These are phyloP conservation scores for Aschersonia sp. DNA, from an alignment of 2,329 filamentous ascomycete genomes.

Conservation along the genomic window DNA sequence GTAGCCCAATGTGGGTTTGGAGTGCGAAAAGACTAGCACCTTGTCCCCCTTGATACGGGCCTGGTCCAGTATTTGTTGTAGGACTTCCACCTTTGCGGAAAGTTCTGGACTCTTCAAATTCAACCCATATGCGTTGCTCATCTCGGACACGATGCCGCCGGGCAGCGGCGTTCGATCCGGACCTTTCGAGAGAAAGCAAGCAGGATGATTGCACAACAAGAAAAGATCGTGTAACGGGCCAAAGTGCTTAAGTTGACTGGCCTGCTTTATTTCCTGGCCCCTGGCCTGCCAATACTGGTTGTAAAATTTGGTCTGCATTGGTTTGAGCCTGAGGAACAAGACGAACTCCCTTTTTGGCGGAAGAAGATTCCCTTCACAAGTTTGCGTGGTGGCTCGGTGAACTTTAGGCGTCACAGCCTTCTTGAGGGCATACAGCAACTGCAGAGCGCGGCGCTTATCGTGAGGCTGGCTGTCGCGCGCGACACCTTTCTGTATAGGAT, in stretches of 20 bases:
- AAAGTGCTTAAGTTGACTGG: slow-evolving; percentile 16
- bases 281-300: slow-evolving; percentile 23
- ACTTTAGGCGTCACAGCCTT: slow-evolving; percentile 64
- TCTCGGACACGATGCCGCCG: slow-evolving; percentile 11
- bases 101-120: slow-evolving; percentile 30
- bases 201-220: slow-evolving; percentile 38
- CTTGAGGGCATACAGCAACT: slow-evolving; percentile 57
- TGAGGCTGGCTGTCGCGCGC: slow-evolving; percentile 43
- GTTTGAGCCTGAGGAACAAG: slow-evolving; percentile 56
- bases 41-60: slow-evolving; percentile 52
- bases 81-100: slow-evolving; percentile 55
- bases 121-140: slow-evolving; percentile 20
- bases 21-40: slow-evolving; percentile 68
- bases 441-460: slow-evolving; percentile 46
- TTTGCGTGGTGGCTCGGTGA: slow-evolving; percentile 53
- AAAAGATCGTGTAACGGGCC: slow-evolving; percentile 22
- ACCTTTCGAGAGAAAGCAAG: slow-evolving; percentile 25
- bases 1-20: slow-evolving; percentile 54
- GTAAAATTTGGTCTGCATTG: slow-evolving; percentile 52
- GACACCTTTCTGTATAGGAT: slow-evolving; percentile 60
- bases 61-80: slow-evolving; percentile 56
- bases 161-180: slow-evolving; percentile 9
- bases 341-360: slow-evolving; percentile 72
- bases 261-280: not conserved
- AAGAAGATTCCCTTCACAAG: slow-evolving; percentile 49